phyloP scores from a whole-genome alignment of 2,329 filamentous ascomycete species.

The Clarireedia sp. region DNA sequence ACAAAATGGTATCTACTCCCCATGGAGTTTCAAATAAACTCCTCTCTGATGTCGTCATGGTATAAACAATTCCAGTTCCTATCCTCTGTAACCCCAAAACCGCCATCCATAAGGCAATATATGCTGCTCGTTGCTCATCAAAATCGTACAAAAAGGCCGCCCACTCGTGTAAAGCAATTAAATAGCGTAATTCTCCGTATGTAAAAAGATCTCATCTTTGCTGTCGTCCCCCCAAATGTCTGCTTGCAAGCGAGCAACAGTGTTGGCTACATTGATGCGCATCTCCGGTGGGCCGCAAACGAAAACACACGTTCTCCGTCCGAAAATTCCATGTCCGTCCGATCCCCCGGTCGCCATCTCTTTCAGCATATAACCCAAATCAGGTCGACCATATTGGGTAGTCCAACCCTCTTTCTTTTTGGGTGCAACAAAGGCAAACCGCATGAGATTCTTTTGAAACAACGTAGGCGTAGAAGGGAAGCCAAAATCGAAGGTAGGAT shows the following conservation, averaged over 20 bases:
- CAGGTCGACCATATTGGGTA: constrained; percentile 85
- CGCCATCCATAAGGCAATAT: background rate
- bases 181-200: constrained; percentile 91
- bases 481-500: constrained; percentile 61
- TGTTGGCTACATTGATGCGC: constrained; percentile 79
- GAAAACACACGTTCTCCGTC: constrained; percentile 77
- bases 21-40: background rate
- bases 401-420: constrained; percentile 75
- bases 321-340: constrained; percentile 62
- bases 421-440: constrained; percentile 73
- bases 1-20: constrained; percentile 2
- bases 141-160: background rate
- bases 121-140: background rate
- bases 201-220: constrained; percentile 85
- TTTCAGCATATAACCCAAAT: constrained; percentile 78
- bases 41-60: background rate
- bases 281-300: constrained; percentile 86
- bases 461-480: constrained; percentile 79
- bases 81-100: constrained; percentile 1
- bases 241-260: constrained; percentile 73
- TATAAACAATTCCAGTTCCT: constrained; percentile 1
- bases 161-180: constrained; percentile 32
- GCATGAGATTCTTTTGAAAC: constrained; percentile 83
- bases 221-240: constrained; percentile 72
- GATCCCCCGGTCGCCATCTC: constrained; percentile 68